Conservation (phyloP, 2,329 filamentous ascomycete genomes). For the Curvularia eragrostidis region DNA sequence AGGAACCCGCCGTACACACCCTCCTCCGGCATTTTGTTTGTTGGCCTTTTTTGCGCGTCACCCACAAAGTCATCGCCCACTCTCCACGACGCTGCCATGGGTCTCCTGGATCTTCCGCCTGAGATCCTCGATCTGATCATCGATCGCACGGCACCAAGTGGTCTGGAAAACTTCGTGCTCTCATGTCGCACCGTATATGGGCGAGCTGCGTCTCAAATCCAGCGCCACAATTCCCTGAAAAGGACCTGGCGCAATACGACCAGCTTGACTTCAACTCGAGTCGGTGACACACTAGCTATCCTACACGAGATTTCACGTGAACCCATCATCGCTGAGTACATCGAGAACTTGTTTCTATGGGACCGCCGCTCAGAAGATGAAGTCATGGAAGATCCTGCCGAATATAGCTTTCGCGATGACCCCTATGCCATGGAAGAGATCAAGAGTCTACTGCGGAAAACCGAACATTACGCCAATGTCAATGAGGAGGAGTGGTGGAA, state of each 20-base stretch:
- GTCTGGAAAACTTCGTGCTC: constrained; percentile 41
- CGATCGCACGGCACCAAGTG: constrained; percentile 32
- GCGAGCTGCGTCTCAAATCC: constrained; percentile 36
- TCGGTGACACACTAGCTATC: constrained; percentile 32
- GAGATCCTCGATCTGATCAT: constrained; percentile 46
- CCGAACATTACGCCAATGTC: constrained; percentile 24
- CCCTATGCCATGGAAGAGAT: constrained; percentile 28
- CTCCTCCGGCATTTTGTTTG: not conserved
- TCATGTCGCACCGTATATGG: constrained; percentile 39
- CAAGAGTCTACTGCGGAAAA: constrained; percentile 24
- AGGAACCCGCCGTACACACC: not conserved
- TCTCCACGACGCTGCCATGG: constrained; percentile 24
- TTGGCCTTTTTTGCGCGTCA: not conserved
- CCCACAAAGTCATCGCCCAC: not conserved
- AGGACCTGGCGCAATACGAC: constrained; percentile 33
- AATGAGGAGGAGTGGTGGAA: constrained; percentile 39
- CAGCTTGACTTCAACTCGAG: constrained; percentile 21
- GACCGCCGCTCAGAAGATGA: constrained; percentile 23
- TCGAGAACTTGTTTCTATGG: constrained; percentile 38
- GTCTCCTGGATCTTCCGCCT: constrained; percentile 41
- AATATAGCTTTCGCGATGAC: constrained; percentile 30
- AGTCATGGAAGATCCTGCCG: constrained; percentile 1
- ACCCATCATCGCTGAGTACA: constrained; percentile 40
- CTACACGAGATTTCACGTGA: constrained; percentile 37
- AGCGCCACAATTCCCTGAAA: constrained; percentile 37